phyloP scores from a whole-genome alignment of 1,284 basidiomycete species.

The Cerioporus squamosus region DNA sequence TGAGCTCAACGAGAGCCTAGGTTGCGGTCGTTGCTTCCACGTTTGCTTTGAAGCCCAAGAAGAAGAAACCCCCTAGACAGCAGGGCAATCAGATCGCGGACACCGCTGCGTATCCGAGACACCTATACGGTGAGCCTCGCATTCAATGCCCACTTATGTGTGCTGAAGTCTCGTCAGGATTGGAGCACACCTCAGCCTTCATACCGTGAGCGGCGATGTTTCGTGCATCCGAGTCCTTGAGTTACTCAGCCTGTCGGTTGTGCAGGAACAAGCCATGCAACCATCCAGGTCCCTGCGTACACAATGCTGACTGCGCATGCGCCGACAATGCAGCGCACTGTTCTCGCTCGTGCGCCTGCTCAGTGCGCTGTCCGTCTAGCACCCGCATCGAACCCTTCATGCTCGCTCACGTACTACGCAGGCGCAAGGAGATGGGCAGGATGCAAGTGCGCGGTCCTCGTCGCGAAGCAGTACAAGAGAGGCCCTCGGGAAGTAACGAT shows the following conservation, averaged over 20 bases:
- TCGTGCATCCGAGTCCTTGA: too few species aligned
- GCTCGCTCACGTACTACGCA: slow-evolving; percentile 17
- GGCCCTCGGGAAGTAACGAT: not conserved
- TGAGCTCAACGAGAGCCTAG: not conserved
- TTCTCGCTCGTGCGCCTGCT: slow-evolving; percentile 44
- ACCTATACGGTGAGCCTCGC: not conserved
- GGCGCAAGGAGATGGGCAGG: slow-evolving; percentile 49
- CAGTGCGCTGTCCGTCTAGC: slow-evolving; percentile 38
- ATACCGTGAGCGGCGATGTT: slow-evolving; percentile 10
- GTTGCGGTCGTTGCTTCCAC: slow-evolving; percentile 4
- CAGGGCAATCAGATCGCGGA: too few species aligned
- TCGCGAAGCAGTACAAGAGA: slow-evolving; percentile 16
- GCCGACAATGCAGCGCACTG: slow-evolving; percentile 42
- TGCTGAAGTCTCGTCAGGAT: not conserved
- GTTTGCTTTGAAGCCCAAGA: too few species aligned
- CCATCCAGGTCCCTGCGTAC: slow-evolving; percentile 49
- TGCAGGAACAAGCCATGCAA: slow-evolving; percentile 40
- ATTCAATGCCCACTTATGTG: not conserved
- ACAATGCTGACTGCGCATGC: slow-evolving; percentile 42
- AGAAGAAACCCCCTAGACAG: too few species aligned
- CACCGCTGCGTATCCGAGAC: too few species aligned
- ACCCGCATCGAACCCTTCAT: not conserved
- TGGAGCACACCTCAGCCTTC: not conserved
- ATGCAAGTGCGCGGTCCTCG: slow-evolving; percentile 40
- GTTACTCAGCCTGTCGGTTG: too few species aligned